These are phyloP conservation scores for Obba rivulosa DNA, from an alignment of 768 basidiomycete genomes.

Conservation along the genomic window DNA sequence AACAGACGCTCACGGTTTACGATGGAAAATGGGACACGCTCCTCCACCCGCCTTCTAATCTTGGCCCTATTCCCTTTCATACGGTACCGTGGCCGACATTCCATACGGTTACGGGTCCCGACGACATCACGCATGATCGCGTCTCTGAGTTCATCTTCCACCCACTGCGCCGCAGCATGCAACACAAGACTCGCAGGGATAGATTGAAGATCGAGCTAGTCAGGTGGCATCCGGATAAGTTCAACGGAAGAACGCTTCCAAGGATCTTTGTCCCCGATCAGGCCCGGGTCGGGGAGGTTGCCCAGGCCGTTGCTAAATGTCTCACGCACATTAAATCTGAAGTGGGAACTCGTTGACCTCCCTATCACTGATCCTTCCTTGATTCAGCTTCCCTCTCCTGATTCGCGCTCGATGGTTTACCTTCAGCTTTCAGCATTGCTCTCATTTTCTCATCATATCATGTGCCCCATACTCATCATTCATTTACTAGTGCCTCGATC, in stretches of 20 bases:
- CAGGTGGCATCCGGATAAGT: constrained; percentile 55
- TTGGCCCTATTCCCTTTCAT: constrained; percentile 17
- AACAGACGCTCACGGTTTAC: constrained; percentile 2
- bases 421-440: too few species aligned
- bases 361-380: too few species aligned
- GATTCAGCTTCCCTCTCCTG: too few species aligned
- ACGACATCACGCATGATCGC: constrained; percentile 30
- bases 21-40: constrained; percentile 11
- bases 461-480: too few species aligned
- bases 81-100: constrained; percentile 42
- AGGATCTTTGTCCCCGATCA: too few species aligned
- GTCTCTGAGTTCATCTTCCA: constrained; percentile 38
- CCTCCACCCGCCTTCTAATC: constrained; percentile 9
- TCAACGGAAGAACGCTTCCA: constrained; percentile 20
- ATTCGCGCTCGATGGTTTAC: too few species aligned
- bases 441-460: too few species aligned
- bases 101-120: constrained; percentile 11
- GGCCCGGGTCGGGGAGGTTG: too few species aligned
- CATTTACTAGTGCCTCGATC: too few species aligned
- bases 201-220: constrained; percentile 39
- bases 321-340: too few species aligned
- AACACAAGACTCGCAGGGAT: constrained; percentile 30
- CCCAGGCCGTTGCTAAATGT: too few species aligned
- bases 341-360: too few species aligned
- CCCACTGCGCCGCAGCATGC: constrained; percentile 22